Evolutionary conservation across 2,329 filamentous ascomycete species (phyloP).

Genomic region (Neofusicoccum sp.): DNA sequence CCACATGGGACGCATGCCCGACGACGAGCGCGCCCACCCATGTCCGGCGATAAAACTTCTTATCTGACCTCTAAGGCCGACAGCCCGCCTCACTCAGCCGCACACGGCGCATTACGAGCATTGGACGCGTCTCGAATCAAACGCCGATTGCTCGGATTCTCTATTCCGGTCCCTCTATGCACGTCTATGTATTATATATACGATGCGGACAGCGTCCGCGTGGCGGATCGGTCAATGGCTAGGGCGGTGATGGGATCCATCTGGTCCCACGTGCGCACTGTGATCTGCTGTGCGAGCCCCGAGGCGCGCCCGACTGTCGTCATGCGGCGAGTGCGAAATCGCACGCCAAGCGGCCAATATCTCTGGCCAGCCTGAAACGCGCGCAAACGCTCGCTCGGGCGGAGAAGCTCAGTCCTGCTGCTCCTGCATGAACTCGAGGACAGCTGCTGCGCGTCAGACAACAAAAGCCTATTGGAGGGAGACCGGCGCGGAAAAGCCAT

Average conservation of each 20-base stretch:
- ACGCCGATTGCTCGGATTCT: conserved; percentile 7
- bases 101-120: not conserved
- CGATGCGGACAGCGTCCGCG: not conserved
- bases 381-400: too few relatives aligned
- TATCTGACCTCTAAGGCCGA: conserved; percentile 6
- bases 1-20: conserved; percentile 4
- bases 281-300: conserved; percentile 14
- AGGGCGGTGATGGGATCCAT: conserved; percentile 8
- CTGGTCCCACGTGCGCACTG: conserved; percentile 7
- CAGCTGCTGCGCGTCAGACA: conserved; percentile 45
- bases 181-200: not conserved
- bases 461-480: not conserved
- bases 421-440: conserved; percentile 63
- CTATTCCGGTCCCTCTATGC: conserved; percentile 5
- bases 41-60: conserved; percentile 8
- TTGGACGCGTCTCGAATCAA: not conserved
- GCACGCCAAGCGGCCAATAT: not conserved
- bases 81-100: not conserved
- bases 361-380: not conserved
- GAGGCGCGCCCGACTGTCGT: conserved; percentile 10
- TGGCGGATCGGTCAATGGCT: conserved; percentile 8
- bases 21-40: not conserved
- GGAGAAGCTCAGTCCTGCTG: conserved; percentile 35
- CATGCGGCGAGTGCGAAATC: not conserved
- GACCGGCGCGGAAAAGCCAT: not conserved